Conservation (phyloP, 352 stramenopile species). For the Phytophthora megakarya region DNA sequence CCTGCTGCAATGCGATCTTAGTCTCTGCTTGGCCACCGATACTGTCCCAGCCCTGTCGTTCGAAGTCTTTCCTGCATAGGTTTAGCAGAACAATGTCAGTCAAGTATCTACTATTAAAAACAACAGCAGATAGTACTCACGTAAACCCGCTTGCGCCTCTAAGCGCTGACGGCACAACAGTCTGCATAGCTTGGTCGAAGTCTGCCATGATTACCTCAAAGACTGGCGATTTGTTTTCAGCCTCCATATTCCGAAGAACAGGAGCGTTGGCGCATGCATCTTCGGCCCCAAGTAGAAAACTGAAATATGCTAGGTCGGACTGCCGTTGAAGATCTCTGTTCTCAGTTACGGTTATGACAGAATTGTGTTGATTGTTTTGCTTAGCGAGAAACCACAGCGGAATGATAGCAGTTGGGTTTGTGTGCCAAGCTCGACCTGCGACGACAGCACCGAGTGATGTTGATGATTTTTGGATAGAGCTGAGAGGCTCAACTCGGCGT, state of each 20-base stretch:
- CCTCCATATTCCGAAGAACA: neutral
- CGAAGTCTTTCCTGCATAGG: constrained; percentile 53
- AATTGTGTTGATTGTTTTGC: constrained; percentile 15
- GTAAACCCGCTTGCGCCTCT: constrained; percentile 60
- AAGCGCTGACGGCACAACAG: constrained; percentile 68
- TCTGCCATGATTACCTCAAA: constrained; percentile 73
- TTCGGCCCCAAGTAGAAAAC: constrained; percentile 42
- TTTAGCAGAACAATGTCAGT: constrained; percentile 16
- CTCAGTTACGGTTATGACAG: neutral
- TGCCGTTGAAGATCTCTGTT: constrained; percentile 1
- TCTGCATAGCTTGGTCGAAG: constrained; percentile 79
- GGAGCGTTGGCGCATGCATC: neutral
- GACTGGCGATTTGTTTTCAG: constrained; percentile 5
- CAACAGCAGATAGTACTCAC: constrained; percentile 33
- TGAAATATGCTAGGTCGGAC: constrained; percentile 44
- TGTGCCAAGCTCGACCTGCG: constrained; percentile 56
- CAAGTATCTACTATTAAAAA: neutral
- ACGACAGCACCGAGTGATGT: constrained; percentile 52
- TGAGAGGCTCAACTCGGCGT: constrained; percentile 42
- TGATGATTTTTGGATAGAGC: constrained; percentile 16
- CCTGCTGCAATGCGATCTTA: constrained; percentile 82
- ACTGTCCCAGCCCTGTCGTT: constrained; percentile 68
- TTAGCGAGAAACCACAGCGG: constrained; percentile 73
- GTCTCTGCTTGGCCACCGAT: constrained; percentile 77
- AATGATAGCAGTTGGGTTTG: constrained; percentile 68